Evolutionary conservation across 805 yeast species (phyloP).

Genomic region (Maudiozyma saulgeensis): DNA sequence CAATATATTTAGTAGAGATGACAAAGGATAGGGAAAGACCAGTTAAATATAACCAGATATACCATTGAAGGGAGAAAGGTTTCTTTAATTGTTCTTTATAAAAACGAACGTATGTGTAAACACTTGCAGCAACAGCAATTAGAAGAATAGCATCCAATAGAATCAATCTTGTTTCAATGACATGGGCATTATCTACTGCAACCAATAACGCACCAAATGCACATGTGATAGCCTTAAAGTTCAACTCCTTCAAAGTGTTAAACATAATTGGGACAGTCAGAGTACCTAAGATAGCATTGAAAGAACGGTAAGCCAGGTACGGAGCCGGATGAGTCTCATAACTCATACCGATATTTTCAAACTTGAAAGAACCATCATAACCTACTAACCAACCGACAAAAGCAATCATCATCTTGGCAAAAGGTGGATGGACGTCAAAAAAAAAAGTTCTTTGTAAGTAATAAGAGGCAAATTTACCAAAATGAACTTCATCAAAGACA

Average conservation of each 20-base stretch:
- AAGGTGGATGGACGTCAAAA: conserved; percentile 97
- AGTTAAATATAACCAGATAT: conserved; percentile 75
- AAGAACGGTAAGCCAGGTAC: conserved; percentile 69
- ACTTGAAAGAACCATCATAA: conserved; percentile 85
- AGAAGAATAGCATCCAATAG: conserved; percentile 84
- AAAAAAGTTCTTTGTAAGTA: conserved; percentile 85
- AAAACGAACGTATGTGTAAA: conserved; percentile 72
- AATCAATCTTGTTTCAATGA: conserved; percentile 82
- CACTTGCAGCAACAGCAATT: conserved; percentile 70
- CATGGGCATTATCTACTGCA: conserved; percentile 82
- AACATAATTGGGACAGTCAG: conserved; percentile 77
- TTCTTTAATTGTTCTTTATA: conserved; percentile 50
- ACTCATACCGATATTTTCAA: conserved; percentile 78
- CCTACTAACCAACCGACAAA: conserved; percentile 82
- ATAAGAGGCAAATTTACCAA: conserved; percentile 77
- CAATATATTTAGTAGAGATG: conserved; percentile 92
- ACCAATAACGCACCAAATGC: conserved; percentile 67
- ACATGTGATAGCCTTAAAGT: conserved; percentile 71
- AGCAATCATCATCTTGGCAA: conserved; percentile 89
- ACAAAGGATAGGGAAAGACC: conserved; percentile 86
- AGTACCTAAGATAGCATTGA: conserved; percentile 74
- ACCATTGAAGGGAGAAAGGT: conserved; percentile 72
- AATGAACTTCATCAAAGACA: conserved; percentile 81
- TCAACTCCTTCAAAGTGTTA: conserved; percentile 75
- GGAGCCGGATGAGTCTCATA: conserved; percentile 77